Evolutionary conservation across 2,329 filamentous ascomycete species (phyloP), one percentile per base, ranked within the genome.

Genomic region (Colletotrichum sp.): DNA sequence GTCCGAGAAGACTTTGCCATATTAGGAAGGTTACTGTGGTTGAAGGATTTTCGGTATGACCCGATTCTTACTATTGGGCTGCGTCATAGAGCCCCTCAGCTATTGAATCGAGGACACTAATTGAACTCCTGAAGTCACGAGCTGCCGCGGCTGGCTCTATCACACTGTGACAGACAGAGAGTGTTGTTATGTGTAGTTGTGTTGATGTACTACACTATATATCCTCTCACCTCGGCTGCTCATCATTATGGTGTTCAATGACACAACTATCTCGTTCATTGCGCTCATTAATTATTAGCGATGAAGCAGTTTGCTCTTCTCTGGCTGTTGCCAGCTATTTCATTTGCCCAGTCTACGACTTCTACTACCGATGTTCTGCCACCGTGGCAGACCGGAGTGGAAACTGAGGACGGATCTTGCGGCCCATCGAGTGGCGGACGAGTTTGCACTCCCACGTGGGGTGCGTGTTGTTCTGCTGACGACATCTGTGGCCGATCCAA

Each of bases 371-470:
- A 30, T 55, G 39, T 7, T 15, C 16, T 72, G 16, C 69, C 69
- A 4, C 69, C 69, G 10, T 72, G 69, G 69, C 69, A 72, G 52
- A 66, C 69, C 21, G 69, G 69, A 21, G 36, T 72, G 12, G 18
- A 52, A 12, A 66, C 69, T 6, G 69, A 72, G 24, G 69, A 72
- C 39, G 69, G 69, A 24, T 55, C 34, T 18, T 72, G 69, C 26
- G 69, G 69, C 30, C 32, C 8, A 9, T 30, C 18, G 2, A 30
- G 34, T 26, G 18, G 13, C 24, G 60, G 30, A 18, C 34, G 57
- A 34, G 69, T 72, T 15, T 72, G 69, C 34, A 65, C 69, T n/a
- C 69, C 69, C n/a, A 21, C 60, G 1, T 72, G 69, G 69, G 69
- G 69, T 32, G 69, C 69, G 0, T 72, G 69, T 1, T 72, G 69